phyloP scores from a whole-genome alignment of 257 asterid genomes.

The Solanum tarapatanum region DNA sequence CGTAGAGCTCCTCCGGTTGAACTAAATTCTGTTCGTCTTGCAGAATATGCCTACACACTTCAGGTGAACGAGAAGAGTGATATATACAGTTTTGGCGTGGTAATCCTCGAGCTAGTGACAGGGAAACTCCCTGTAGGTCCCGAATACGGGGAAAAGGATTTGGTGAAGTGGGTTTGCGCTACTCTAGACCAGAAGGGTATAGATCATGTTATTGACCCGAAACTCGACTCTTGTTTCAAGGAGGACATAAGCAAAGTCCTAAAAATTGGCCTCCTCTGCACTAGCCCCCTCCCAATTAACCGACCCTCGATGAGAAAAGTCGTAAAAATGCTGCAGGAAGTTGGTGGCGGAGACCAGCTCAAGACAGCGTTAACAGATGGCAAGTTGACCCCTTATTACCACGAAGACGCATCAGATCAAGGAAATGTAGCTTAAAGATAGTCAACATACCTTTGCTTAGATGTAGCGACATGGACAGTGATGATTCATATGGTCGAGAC shows the following conservation, averaged over 20 bases:
- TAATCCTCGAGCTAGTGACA: slow-evolving; percentile 61
- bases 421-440: not conserved
- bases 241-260: slow-evolving; percentile 71
- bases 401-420: not conserved
- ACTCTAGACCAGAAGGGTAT: slow-evolving; percentile 73
- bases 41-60: slow-evolving; percentile 89
- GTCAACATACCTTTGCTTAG: not conserved
- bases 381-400: not conserved
- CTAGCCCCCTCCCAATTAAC: slow-evolving; percentile 82
- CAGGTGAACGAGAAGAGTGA: slow-evolving; percentile 96
- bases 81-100: slow-evolving; percentile 84
- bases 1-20: not conserved
- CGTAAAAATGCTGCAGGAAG: slow-evolving; percentile 3
- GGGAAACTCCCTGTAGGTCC: slow-evolving; percentile 89
- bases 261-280: slow-evolving; percentile 80
- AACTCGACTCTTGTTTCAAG: slow-evolving; percentile 72
- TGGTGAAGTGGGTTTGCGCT: slow-evolving; percentile 88
- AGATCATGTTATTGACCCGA: slow-evolving; percentile 65
- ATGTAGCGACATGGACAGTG: not conserved
- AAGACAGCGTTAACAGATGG: not conserved
- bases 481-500: not conserved
- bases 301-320: slow-evolving; percentile 58
- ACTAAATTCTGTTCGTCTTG: not conserved
- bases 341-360: not conserved
- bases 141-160: slow-evolving; percentile 81